Percentiles rank a stretch among this genome's conserved stretches.
Evolutionary conservation across 768 basidiomycete species (phyloP).

Genomic region (Macrolepiota dolichaula): DNA sequence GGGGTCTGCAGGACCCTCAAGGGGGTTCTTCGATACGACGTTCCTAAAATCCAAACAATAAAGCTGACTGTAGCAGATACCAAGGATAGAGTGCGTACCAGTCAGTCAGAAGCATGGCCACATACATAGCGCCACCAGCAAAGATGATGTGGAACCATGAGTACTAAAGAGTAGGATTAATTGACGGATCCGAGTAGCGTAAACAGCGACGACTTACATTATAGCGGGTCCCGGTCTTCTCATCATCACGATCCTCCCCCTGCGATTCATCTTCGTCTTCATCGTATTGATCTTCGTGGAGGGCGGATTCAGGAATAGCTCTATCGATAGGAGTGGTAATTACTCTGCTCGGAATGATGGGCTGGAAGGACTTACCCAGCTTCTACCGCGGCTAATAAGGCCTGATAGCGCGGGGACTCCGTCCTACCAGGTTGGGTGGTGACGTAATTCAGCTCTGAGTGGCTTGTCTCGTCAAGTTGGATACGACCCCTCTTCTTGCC

Average conservation of each 20-base stretch:
- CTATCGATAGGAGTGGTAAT: constrained; percentile 31
- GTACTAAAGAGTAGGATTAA: constrained; percentile 53
- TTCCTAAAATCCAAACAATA: constrained; percentile 48
- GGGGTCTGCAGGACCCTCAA: constrained; percentile 44
- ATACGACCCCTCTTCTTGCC: constrained; percentile 70
- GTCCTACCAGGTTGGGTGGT: constrained; percentile 80
- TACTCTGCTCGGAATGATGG: background rate
- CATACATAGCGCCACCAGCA: constrained; percentile 94
- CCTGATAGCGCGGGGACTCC: constrained; percentile 90
- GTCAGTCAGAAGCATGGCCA: constrained; percentile 94
- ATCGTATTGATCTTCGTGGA: constrained; percentile 76
- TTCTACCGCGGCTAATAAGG: constrained; percentile 91
- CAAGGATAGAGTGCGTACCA: constrained; percentile 55
- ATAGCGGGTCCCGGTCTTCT: constrained; percentile 90
- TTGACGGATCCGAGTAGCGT: too few species aligned
- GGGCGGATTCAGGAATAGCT: constrained; percentile 89
- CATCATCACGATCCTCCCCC: constrained; percentile 85
- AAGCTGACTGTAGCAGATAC: background rate
- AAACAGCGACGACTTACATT: constrained; percentile 55
- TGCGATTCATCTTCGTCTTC: constrained; percentile 67
- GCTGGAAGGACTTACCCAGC: constrained; percentile 64
- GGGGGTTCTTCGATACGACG: constrained; percentile 57
- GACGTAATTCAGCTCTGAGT: constrained; percentile 73
- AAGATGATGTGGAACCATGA: constrained; percentile 99
- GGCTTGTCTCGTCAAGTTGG: constrained; percentile 54